Conservation (phyloP, 331 rosid genomes). For the Prunus yedoensis region DNA sequence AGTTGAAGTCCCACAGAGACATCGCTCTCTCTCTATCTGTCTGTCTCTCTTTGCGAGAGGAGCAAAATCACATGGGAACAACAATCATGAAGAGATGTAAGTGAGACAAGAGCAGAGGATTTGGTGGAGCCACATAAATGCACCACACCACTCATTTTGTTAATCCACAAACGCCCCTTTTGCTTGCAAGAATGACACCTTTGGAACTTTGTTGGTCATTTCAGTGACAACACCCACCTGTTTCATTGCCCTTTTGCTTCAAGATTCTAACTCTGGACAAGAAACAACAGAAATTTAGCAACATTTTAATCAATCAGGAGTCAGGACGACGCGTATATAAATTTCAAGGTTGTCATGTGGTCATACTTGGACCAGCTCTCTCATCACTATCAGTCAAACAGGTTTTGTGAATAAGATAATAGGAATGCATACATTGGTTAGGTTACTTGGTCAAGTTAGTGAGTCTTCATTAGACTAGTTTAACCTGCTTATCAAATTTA, state of each 20-base stretch:
- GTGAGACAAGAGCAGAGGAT: conserved; percentile 73
- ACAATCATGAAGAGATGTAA: conserved; percentile 40
- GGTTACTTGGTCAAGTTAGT: no score
- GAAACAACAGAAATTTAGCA: background rate
- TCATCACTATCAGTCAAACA: background rate
- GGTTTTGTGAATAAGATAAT: conserved; percentile 2
- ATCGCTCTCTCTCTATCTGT: background rate
- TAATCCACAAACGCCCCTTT: conserved; percentile 22
- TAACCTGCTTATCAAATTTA: no score
- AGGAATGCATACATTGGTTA: no score
- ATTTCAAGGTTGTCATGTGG: conserved; percentile 1
- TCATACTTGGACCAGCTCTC: background rate
- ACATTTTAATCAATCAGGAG: background rate
- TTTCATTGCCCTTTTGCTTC: conserved; percentile 14
- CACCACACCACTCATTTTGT: conserved; percentile 59
- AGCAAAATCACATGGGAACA: conserved; percentile 54
- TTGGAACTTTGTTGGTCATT: conserved; percentile 33
- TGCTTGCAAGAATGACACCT: conserved; percentile 31
- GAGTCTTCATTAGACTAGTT: no score
- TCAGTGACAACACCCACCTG: conserved; percentile 25
- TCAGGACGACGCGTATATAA: background rate
- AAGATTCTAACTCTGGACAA: background rate
- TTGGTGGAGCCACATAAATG: conserved; percentile 96
- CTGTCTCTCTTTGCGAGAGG: conserved; percentile 15
- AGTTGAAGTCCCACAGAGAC: no score